Base-by-base conservation (phyloP, 2,329 filamentous ascomycete genomes). In the Grosmannia huntii region DNA sequence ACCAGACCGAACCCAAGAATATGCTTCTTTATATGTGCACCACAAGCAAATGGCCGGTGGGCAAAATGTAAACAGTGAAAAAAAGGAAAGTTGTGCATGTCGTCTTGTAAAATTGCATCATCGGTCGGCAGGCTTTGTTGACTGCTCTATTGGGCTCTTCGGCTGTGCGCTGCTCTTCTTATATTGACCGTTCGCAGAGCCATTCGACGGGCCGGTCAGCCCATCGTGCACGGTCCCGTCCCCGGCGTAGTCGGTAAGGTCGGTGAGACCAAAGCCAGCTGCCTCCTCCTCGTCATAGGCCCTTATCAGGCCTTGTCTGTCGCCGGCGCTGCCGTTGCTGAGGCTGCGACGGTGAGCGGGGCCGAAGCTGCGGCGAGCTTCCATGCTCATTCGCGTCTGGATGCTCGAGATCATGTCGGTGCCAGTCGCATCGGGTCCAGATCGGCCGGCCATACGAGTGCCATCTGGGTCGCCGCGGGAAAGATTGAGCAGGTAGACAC, bases 401-500 rank as follows among this genome's bases (percentile, higher is more conserved):
- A 95, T 82, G 63, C 88, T 89, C 31, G 90, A 90, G 58, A 99
- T 83, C 69, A 88, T 89, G 69, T 99, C 94, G 16, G 91, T 96
- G 14, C 92, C 94, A 5, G 91, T 87, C 54, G 86, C 87, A 68
- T 95, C 89, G 55, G 84, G 80, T 60, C 81, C 79, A 64, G 79
- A 69, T 52, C 74, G 84, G 57, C 81, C 80, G 41, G 87, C 75
- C 63, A 86, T 70, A 60, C 80, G 81, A 59, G 79, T 83, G 56
- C 91, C 91, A 67, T 95, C 85, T 1, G 94, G 90, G 67, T 99
- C 94, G 64, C 85, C 82, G 66, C 94, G 86, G 0, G 92, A 96
- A n/a, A 99, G 83, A 68, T 97, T 97, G 65, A 97, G 81, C 6
- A 97, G 82, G 72, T 97, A 97, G 57, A 97, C 92, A 31, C 92